These are phyloP conservation scores for Pisolithus orientalis DNA, from an alignment of 768 basidiomycete species.

Conservation along the genomic window DNA sequence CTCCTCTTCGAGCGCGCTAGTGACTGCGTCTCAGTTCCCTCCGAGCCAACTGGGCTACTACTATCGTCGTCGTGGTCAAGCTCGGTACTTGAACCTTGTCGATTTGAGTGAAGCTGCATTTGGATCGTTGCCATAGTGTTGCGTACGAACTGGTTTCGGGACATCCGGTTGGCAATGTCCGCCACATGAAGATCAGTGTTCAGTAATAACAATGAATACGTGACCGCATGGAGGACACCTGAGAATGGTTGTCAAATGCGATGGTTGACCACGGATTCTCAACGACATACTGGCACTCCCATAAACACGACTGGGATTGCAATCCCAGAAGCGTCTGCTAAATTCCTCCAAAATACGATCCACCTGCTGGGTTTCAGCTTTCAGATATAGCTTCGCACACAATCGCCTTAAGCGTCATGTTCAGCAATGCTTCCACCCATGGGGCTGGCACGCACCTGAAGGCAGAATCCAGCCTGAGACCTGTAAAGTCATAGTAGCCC, in stretches of 20 bases:
- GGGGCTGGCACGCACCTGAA: constrained; percentile 56
- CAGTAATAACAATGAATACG: constrained; percentile 87
- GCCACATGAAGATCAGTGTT: constrained; percentile 98
- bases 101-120: constrained; percentile 59
- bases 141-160: constrained; percentile 82
- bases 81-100: constrained; percentile 53
- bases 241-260: constrained; percentile 1
- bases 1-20: constrained; percentile 63
- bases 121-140: constrained; percentile 89
- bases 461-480: constrained; percentile 77
- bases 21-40: constrained; percentile 45
- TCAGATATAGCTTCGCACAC: constrained; percentile 88
- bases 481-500: constrained; percentile 82
- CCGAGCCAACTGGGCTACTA: constrained; percentile 54
- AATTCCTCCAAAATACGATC: constrained; percentile 95
- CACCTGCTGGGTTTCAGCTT: constrained; percentile 96
- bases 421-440: neutral
- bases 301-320: constrained; percentile 76
- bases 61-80: constrained; percentile 59
- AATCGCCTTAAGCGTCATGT: constrained; percentile 48
- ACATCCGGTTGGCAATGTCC: constrained; percentile 85
- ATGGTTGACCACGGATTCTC: neutral
- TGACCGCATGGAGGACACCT: constrained; percentile 94
- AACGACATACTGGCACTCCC: constrained; percentile 71
- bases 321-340: constrained; percentile 85